Evolutionary conservation across 2,329 filamentous ascomycete genomes (phyloP).

Genomic region (Xylaria sp.): DNA sequence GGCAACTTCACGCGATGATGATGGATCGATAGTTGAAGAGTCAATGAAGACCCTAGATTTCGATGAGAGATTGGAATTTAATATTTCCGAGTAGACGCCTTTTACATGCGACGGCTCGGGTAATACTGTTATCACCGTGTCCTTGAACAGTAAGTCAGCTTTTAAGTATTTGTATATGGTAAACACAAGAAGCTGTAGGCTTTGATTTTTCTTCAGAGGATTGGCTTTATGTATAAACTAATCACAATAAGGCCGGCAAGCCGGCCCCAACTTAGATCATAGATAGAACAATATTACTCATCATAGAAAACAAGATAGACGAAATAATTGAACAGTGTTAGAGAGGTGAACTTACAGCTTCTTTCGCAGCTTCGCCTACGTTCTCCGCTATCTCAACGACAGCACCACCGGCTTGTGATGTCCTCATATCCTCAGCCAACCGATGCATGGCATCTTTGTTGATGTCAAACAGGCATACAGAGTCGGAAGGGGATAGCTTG

Average conservation of each 20-base stretch:
- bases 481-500: slow-evolving; percentile 63
- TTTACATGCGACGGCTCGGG: slow-evolving; percentile 91
- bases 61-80: slow-evolving; percentile 63
- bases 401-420: slow-evolving; percentile 57
- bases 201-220: slow-evolving; percentile 68
- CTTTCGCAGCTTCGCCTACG: slow-evolving; percentile 60
- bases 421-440: slow-evolving; percentile 59
- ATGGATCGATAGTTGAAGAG: slow-evolving; percentile 94
- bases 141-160: slow-evolving; percentile 61
- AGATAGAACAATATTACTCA: slow-evolving; percentile 56
- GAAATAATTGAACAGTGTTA: slow-evolving; percentile 30
- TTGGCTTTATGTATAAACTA: slow-evolving; percentile 73
- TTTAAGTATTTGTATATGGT: not conserved
- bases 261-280: slow-evolving; percentile 80
- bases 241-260: slow-evolving; percentile 69
- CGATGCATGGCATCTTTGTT: slow-evolving; percentile 60
- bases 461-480: slow-evolving; percentile 66
- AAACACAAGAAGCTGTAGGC: slow-evolving; percentile 23
- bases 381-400: slow-evolving; percentile 57
- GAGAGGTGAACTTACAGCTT: slow-evolving; percentile 58
- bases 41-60: slow-evolving; percentile 87
- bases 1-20: slow-evolving; percentile 82
- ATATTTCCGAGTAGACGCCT: slow-evolving; percentile 80
- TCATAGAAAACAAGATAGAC: slow-evolving; percentile 46
- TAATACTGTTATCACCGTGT: slow-evolving; percentile 86